Evolutionary conservation across 768 basidiomycete species (phyloP), one percentile per base, ranked within the genome.

Genomic region (Kondoa malvinella): DNA sequence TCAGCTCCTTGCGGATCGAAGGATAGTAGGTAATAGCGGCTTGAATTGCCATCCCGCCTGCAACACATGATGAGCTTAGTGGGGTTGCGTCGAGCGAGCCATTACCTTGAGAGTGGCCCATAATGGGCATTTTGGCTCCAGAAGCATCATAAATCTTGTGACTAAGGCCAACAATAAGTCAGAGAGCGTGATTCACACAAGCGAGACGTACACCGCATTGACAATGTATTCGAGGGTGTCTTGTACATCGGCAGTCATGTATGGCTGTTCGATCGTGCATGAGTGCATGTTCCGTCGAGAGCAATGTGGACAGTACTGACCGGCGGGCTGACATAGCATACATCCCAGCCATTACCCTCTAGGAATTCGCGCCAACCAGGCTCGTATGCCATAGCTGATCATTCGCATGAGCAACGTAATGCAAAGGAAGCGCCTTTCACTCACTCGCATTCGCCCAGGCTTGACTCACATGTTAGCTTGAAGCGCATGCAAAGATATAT

Each of bases 381-480:
- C 12, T 60, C 25, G n/a, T 25, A 30, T 4, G 29, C n/a, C 25
- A 30, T 30, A 12, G 29, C n/a, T 56, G 14, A 14, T 56, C 50
- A 56, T 56, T 56, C 50, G 50, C 50, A n/a, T 56, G n/a, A n/a
- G n/a, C 14, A 14, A 56, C 14, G 50, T n/a, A n/a, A 14, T 56
- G 14, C 50, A 56, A 14, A 56, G 14, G 15, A n/a, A 14, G n/a
- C 15, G 50, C 50, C 50, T 14, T 56, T 14, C 50, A n/a, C n/a
- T n/a, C n/a, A n/a, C n/a, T 60, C 4, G 58, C 58, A 60, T 60
- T 60, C 15, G 58, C 58, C 58, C 58, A 60, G 8, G 58, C 26
- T 60, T n/a, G n/a, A n/a, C n/a, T n/a, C n/a, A n/a, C n/a, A n/a
- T n/a, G n/a, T n/a, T n/a, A n/a, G n/a, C n/a, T n/a, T n/a, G n/a